These are phyloP conservation scores for Hemileccinum rubropunctum DNA, from an alignment of 768 basidiomycete species.

Conservation along the genomic window DNA sequence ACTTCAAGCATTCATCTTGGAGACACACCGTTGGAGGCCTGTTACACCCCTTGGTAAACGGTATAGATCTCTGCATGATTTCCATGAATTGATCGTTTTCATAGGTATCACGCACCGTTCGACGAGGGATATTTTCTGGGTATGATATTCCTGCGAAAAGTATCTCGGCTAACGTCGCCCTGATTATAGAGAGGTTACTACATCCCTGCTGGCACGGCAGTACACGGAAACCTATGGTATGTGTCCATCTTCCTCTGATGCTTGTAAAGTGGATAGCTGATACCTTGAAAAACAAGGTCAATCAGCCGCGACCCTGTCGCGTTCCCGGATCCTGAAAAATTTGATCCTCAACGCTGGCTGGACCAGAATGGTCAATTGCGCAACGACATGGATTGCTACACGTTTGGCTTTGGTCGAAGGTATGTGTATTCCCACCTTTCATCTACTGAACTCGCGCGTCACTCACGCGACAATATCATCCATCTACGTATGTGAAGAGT, in stretches of 20 bases:
- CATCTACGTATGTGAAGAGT: conserved; percentile 33
- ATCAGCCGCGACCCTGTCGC: conserved; percentile 52
- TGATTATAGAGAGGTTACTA: conserved; percentile 13
- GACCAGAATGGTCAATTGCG: conserved; percentile 39
- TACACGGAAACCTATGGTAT: conserved; percentile 24
- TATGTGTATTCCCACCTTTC: neutral
- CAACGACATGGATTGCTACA: conserved; percentile 44
- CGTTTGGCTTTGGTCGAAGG: conserved; percentile 54
- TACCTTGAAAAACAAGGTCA: conserved; percentile 31
- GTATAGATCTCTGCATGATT: no score
- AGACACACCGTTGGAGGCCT: conserved; percentile 39
- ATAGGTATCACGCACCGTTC: conserved; percentile 55
- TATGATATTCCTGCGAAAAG: conserved; percentile 21
- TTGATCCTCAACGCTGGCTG: conserved; percentile 59
- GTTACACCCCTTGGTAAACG: conserved; percentile 25
- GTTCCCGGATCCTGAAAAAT: conserved; percentile 57
- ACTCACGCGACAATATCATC: no score
- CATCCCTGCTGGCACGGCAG: conserved; percentile 25
- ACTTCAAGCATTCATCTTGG: conserved; percentile 37
- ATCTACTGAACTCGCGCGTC: neutral
- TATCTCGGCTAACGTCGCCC: conserved; percentile 24
- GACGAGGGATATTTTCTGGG: conserved; percentile 63
- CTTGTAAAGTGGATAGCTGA: neutral
- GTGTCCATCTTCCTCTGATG: neutral
- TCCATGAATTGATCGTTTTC: neutral